Percentiles rank a stretch among this genome's conserved stretches.
These are phyloP conservation scores for Scheffersomyces quercinus DNA, from an alignment of 1,139 yeast species.

Conservation along the genomic window DNA sequence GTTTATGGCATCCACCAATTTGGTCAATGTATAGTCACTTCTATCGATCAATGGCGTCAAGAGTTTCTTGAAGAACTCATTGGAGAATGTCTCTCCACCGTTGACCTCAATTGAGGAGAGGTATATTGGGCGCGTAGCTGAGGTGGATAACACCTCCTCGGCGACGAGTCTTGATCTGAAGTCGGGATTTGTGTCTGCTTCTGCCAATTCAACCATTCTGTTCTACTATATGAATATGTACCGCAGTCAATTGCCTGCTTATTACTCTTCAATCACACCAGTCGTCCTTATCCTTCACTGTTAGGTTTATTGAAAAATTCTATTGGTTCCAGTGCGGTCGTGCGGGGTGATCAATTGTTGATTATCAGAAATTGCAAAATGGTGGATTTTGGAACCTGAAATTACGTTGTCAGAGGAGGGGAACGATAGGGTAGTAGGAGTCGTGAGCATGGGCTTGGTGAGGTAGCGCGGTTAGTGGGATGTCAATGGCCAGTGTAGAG, in stretches of 20 bases:
- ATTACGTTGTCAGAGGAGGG: no score
- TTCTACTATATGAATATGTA: no score
- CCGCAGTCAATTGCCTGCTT: no score
- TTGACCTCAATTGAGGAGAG: constrained; percentile 46
- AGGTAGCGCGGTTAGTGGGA: no score
- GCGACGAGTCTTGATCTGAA: constrained; percentile 31
- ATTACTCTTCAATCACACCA: no score
- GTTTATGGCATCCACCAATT: constrained; percentile 33
- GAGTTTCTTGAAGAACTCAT: constrained; percentile 46
- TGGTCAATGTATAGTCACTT: constrained; percentile 48
- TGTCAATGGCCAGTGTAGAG: no score
- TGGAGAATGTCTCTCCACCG: constrained; percentile 52
- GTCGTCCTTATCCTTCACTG: no score
- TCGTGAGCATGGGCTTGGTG: no score
- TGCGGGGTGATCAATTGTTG: background rate
- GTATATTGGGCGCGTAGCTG: constrained; percentile 44
- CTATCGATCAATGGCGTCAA: constrained; percentile 44
- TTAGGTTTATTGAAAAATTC: background rate
- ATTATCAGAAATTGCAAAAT: no score
- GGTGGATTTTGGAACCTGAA: no score
- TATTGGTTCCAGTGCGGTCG: constrained; percentile 2
- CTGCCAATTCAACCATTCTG: background rate
- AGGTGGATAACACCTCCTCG: constrained; percentile 32
- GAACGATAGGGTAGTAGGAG: no score
- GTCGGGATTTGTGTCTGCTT: constrained; percentile 10